Evolutionary conservation across 768 basidiomycete genomes (phyloP).

Genomic region (Termitomyces sp.): DNA sequence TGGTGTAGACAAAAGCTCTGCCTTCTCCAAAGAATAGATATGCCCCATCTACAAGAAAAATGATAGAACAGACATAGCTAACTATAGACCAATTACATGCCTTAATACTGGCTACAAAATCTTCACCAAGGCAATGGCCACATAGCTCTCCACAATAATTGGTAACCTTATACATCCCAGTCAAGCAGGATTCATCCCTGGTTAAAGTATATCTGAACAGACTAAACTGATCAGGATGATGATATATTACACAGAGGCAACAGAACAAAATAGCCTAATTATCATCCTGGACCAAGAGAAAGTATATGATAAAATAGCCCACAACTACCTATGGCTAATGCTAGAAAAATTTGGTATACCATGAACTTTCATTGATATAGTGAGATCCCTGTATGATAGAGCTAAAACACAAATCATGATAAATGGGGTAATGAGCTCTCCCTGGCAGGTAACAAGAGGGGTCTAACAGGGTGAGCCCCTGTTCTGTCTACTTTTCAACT

Average conservation of each 20-base stretch:
- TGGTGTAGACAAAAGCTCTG: too few relatives aligned
- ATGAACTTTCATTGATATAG: not conserved
- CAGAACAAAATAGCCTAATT: not conserved
- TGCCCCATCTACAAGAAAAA: too few relatives aligned
- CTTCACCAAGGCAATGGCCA: not conserved
- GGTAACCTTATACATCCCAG: not conserved
- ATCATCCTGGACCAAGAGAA: not conserved
- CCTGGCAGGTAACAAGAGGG: not conserved
- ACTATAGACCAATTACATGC: slow-evolving; percentile 32
- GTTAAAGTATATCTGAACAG: not conserved
- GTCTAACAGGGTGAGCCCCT: not conserved
- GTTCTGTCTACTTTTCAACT: not conserved
- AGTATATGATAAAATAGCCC: not conserved
- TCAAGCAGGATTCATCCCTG: not conserved
- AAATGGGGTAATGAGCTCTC: not conserved
- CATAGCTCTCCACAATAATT: accelerated
- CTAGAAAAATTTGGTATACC: not conserved
- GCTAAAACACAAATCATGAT: not conserved
- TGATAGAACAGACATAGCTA: slow-evolving; percentile 17
- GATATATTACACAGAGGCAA: not conserved
- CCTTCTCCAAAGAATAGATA: too few relatives aligned
- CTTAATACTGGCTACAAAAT: slow-evolving; percentile 28
- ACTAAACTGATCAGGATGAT: not conserved
- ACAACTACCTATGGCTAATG: not conserved
- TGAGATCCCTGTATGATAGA: not conserved